phyloP scores from a whole-genome alignment of 768 basidiomycete species.

The Crucibulum laeve region DNA sequence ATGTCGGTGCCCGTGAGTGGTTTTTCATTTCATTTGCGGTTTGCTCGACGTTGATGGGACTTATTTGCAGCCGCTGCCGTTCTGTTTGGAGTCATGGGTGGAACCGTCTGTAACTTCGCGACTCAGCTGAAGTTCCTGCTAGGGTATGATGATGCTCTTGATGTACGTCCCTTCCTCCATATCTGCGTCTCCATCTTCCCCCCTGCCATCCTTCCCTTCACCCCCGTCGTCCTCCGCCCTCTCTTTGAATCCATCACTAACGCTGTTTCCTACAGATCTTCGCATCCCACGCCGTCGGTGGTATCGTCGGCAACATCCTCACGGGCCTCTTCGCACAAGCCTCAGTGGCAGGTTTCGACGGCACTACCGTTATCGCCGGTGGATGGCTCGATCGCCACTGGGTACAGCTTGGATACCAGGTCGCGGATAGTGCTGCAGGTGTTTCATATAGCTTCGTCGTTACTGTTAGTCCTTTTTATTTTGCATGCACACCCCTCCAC shows the following conservation, averaged over 20 bases:
- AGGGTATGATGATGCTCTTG: conserved; percentile 75
- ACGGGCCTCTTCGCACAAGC: conserved; percentile 87
- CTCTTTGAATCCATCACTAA: too few relatives aligned
- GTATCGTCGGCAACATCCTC: conserved; percentile 76
- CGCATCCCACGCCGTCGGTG: conserved; percentile 78
- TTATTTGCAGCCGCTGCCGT: conserved; percentile 65
- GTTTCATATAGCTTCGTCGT: conserved; percentile 70
- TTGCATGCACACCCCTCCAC: background rate
- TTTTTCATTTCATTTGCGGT: background rate
- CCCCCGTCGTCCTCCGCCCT: too few relatives aligned
- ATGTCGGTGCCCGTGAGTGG: conserved; percentile 66
- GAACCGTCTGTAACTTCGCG: conserved; percentile 89
- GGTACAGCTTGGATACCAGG: conserved; percentile 80
- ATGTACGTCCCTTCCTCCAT: conserved; percentile 41
- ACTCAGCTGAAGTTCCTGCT: conserved; percentile 88
- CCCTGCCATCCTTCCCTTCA: too few relatives aligned
- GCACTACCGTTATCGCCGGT: conserved; percentile 57
- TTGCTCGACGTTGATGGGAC: background rate
- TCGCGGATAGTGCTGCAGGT: conserved; percentile 69
- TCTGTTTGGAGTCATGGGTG: conserved; percentile 80
- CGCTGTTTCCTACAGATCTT: conserved; percentile 59
- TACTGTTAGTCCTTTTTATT: conserved; percentile 47
- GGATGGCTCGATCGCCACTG: conserved; percentile 88
- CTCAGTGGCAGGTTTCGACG: conserved; percentile 78
- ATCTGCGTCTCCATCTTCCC: background rate